A percentile compares a stretch with the other conserved stretches of the same genome.
phyloP scores from a whole-genome alignment of 2,329 filamentous ascomycete species.

The Fusarium sp. region DNA sequence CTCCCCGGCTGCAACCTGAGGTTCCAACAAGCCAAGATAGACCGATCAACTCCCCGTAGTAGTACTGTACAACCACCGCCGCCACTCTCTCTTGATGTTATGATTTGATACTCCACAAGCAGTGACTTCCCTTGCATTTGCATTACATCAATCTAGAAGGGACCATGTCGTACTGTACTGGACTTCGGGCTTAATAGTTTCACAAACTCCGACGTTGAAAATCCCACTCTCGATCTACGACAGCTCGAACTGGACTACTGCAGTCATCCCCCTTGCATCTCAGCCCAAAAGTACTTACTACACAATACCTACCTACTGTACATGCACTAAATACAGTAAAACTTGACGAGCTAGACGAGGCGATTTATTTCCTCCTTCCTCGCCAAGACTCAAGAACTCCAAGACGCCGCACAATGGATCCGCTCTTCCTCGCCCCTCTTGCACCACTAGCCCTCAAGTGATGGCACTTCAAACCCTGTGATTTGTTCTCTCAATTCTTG shows the following conservation, averaged over 20 bases:
- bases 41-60: conserved; percentile 26
- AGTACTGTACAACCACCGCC: background rate
- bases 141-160: background rate
- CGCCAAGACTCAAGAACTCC: background rate
- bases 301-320: background rate
- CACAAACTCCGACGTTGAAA: conserved; percentile 37
- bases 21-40: conserved; percentile 1
- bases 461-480: conserved; percentile 10
- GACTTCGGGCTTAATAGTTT: conserved; percentile 34
- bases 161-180: background rate
- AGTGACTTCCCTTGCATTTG: background rate
- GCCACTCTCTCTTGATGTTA: background rate
- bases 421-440: conserved; percentile 4
- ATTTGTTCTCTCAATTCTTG: conserved; percentile 37
- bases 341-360: conserved; percentile 4
- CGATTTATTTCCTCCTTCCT: background rate
- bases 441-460: conserved; percentile 10
- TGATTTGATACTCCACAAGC: conserved; percentile 1
- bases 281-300: background rate
- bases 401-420: background rate
- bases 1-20: background rate
- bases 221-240: conserved; percentile 1
- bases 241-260: conserved; percentile 10
- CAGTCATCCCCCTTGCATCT: conserved; percentile 19
- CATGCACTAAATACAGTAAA: background rate